Evolutionary conservation across 2,329 filamentous ascomycete species (phyloP).

Genomic region (Aspergillus floridensis): DNA sequence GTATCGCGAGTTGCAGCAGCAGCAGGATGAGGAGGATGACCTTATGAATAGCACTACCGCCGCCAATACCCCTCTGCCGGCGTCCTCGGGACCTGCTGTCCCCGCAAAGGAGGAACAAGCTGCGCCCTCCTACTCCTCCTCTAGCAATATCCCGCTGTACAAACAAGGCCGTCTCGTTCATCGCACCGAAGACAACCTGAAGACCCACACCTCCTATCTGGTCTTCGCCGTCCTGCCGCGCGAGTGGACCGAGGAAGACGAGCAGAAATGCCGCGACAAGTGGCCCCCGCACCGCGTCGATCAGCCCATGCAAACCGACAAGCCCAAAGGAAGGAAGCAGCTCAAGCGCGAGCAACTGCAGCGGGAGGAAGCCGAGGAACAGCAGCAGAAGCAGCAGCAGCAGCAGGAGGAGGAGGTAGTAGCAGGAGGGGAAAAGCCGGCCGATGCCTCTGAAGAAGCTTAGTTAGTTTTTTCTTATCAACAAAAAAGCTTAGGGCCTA

Average conservation of each 20-base stretch:
- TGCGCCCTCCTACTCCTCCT: too few relatives aligned
- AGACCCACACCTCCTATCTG: conserved; percentile 95
- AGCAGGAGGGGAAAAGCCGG: not conserved
- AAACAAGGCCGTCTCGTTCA: conserved; percentile 76
- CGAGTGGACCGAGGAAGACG: conserved; percentile 80
- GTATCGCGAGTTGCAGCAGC: conserved; percentile 53
- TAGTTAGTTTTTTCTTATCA: not conserved
- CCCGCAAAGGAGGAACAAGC: conserved; percentile 20
- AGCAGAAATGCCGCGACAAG: conserved; percentile 62
- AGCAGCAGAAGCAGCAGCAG: conserved; percentile 14
- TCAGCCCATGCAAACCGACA: conserved; percentile 19
- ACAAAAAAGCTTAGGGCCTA: too few relatives aligned
- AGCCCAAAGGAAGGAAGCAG: conserved; percentile 40
- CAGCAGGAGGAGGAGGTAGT: not conserved
- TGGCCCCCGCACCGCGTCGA: conserved; percentile 62
- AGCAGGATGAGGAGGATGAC: conserved; percentile 20
- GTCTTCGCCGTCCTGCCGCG: conserved; percentile 88
- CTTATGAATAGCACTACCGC: too few relatives aligned
- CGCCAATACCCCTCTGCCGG: conserved; percentile 14
- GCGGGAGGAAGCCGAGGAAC: conserved; percentile 11
- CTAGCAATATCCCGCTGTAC: conserved; percentile 52
- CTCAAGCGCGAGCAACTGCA: conserved; percentile 35
- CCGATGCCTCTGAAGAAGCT: not conserved
- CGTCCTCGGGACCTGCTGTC: conserved; percentile 20
- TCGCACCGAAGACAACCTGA: conserved; percentile 80